These are phyloP conservation scores for Sporothrix mexicana DNA, from an alignment of 2,329 filamentous ascomycete species.

Conservation along the genomic window DNA sequence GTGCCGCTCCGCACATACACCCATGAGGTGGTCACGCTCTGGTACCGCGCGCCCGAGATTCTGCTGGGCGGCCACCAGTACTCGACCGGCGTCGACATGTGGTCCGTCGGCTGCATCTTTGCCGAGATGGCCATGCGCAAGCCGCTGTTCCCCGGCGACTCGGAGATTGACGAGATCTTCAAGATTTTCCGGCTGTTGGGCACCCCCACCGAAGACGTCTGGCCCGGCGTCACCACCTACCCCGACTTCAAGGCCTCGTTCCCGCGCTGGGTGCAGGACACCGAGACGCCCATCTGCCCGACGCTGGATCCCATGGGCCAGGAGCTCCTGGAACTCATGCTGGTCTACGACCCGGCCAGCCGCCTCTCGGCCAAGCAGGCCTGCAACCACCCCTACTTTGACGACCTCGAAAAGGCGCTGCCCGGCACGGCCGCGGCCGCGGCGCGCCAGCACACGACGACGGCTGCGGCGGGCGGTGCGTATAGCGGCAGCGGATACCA, in stretches of 20 bases:
- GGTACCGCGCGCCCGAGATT: constrained; percentile 88
- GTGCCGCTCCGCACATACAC: constrained; percentile 88
- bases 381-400: constrained; percentile 82
- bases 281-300: constrained; percentile 66
- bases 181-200: constrained; percentile 87
- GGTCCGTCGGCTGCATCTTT: constrained; percentile 89
- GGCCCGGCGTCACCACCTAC: constrained; percentile 87
- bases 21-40: constrained; percentile 88
- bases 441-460: constrained; percentile 29
- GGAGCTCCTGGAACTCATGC: constrained; percentile 69
- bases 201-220: constrained; percentile 77
- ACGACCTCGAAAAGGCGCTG: constrained; percentile 44
- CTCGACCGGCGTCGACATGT: constrained; percentile 93
- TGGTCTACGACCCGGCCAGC: constrained; percentile 82
- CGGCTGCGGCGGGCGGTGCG: constrained; percentile 39
- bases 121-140: constrained; percentile 93
- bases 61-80: constrained; percentile 86
- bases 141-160: constrained; percentile 86
- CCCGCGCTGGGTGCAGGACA: constrained; percentile 81
- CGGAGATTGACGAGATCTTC: constrained; percentile 93
- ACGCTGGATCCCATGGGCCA: constrained; percentile 72
- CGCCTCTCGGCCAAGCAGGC: constrained; percentile 87
- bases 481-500: constrained; percentile 45
- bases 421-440: neutral
- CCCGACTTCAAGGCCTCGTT: constrained; percentile 89